Evolutionary conservation across 768 basidiomycete genomes (phyloP), one percentile per base, ranked within the genome.

Genomic region (Brasilioporus rufonigricans): DNA sequence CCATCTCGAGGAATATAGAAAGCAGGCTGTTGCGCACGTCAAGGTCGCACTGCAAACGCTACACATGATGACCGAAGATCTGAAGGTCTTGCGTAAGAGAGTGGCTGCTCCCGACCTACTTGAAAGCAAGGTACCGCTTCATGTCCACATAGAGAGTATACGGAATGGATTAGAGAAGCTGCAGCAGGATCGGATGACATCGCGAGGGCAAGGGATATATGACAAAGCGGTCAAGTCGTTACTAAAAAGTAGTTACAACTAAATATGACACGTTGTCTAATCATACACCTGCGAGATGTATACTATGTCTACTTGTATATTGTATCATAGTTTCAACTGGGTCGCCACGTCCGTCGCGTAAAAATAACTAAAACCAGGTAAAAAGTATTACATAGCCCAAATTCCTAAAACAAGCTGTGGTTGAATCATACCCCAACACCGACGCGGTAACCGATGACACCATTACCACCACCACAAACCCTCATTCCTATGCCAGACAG

Each of bases 141-240:
- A 86, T 54, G 88, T 91, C 21, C 89, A 91, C 61, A 83, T 91
- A n/a, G n/a, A n/a, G n/a, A n/a, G n/a, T n/a, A n/a, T n/a, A n/a
- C n/a, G n/a, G n/a, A n/a, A n/a, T n/a, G 70, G 89, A 8, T 60
- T 90, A 61, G 80, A 86, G 57, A 77, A 78, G 50, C 32, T 71
- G 23, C 80, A 77, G 63, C 82, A 84, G 63, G 78, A 82, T 6
- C 76, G 87, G 55, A 64, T 74, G 23, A 73, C 82, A 55, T 70
- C 77, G 32, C 76, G 77, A 45, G 82, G 83, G 13, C 77, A 72
- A 62, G 72, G 69, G 58, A 59, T 77, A 48, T 80, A 83, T 58
- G 78, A 73, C 4, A 65, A 72, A 19, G 57, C 65, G 11, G 55
- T 69, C 44, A 61, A 56, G 53, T 59, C 40, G 44, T 44, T 75